Evolutionary conservation across 305 asterid species (phyloP).

Genomic region (Solanum hybrid): DNA sequence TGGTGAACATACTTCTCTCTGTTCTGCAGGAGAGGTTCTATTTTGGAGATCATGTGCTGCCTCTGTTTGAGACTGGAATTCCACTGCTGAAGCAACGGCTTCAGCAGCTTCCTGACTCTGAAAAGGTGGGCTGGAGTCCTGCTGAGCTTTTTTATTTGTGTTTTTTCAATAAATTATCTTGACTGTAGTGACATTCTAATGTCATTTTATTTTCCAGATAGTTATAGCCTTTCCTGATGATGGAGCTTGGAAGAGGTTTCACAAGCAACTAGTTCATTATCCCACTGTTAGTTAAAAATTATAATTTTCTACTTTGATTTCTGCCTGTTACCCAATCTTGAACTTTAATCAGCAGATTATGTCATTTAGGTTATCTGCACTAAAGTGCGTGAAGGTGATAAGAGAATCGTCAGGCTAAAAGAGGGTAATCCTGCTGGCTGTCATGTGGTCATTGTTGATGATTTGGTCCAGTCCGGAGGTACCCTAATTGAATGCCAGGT

Average conservation of each 20-base stretch:
- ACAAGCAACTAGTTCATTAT: conserved; percentile 70
- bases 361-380: conserved; percentile 67
- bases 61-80: conserved; percentile 91
- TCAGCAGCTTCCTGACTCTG: conserved; percentile 64
- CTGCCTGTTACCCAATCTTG: not conserved
- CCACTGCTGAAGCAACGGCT: conserved; percentile 85
- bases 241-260: conserved; percentile 99
- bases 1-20: not conserved
- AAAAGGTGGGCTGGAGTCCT: conserved; percentile 35
- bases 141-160: not conserved
- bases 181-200: not conserved
- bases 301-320: not conserved
- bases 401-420: conserved; percentile 78
- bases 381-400: conserved; percentile 97
- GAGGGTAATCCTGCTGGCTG: conserved; percentile 89
- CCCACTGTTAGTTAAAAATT: conserved; percentile 50
- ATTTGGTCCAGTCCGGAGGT: conserved; percentile 94
- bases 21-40: conserved; percentile 88
- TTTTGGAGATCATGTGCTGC: conserved; percentile 80
- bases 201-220: conserved; percentile 38
- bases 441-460: conserved; percentile 95
- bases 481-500: conserved; percentile 97
- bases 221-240: conserved; percentile 96
- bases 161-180: not conserved
- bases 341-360: not conserved